phyloP scores from a whole-genome alignment of 257 asterid genomes.

The Nyctanthes arbortristis region DNA sequence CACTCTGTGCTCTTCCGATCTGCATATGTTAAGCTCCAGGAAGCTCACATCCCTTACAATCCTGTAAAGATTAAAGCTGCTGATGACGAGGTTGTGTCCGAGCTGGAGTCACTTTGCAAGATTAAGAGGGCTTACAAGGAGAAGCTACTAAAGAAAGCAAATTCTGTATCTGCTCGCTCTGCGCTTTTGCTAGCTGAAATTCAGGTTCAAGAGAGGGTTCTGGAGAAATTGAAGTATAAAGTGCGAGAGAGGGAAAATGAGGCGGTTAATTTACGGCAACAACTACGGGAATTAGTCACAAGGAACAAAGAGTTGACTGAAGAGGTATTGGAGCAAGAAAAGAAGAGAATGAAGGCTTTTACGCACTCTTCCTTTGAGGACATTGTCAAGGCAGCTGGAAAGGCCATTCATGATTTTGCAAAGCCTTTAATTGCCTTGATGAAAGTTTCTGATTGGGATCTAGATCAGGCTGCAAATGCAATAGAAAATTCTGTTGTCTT shows the following conservation, averaged over 20 bases:
- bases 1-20: slow-evolving; percentile 52
- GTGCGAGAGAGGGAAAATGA: slow-evolving; percentile 42
- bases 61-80: slow-evolving; percentile 62
- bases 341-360: slow-evolving; percentile 34
- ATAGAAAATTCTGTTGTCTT: slow-evolving; percentile 54
- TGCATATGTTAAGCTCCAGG: slow-evolving; percentile 76
- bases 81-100: slow-evolving; percentile 51
- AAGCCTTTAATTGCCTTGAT: slow-evolving; percentile 66
- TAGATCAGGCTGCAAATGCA: no score
- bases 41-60: slow-evolving; percentile 72
- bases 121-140: no score
- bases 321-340: slow-evolving; percentile 42
- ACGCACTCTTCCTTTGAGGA: slow-evolving; percentile 13
- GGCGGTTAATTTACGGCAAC: slow-evolving; percentile 33
- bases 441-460: no score
- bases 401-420: no score
- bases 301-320: slow-evolving; percentile 44
- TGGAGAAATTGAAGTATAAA: slow-evolving; percentile 14
- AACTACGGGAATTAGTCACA: slow-evolving; percentile 47
- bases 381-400: no score
- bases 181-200: no score
- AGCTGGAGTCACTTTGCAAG: slow-evolving; percentile 44
- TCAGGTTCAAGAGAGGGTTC: no score
- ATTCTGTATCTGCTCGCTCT: neutral
- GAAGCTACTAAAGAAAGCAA: slow-evolving; percentile 16